phyloP scores from a whole-genome alignment of 768 basidiomycete species.

The Lactarius quietus region DNA sequence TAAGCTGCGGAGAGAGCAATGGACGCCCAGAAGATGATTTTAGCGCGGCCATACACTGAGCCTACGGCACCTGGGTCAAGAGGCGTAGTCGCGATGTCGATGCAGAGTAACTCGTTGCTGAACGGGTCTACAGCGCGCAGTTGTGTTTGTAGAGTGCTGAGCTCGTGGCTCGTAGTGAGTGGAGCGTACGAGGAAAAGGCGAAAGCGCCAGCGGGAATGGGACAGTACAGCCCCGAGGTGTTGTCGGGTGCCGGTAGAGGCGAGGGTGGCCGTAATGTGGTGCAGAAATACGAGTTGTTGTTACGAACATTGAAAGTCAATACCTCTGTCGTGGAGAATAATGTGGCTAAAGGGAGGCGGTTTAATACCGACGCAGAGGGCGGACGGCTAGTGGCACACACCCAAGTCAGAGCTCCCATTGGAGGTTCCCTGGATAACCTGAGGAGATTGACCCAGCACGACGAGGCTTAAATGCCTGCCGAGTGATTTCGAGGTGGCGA shows the following conservation, averaged over 20 bases:
- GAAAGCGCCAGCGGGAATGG: constrained; percentile 72
- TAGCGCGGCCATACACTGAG: constrained; percentile 62
- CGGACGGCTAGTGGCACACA: constrained; percentile 34
- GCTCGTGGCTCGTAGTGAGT: constrained; percentile 57
- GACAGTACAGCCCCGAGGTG: constrained; percentile 56
- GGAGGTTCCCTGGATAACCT: constrained; percentile 56
- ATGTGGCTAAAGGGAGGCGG: constrained; percentile 53
- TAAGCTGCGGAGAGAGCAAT: constrained; percentile 74
- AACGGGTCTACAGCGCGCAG: constrained; percentile 88
- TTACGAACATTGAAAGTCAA: constrained; percentile 73
- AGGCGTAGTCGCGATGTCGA: constrained; percentile 76
- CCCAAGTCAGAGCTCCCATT: constrained; percentile 63
- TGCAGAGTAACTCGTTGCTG: constrained; percentile 76
- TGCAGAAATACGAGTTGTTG: constrained; percentile 73
- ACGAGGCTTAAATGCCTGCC: constrained; percentile 63
- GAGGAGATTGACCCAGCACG: constrained; percentile 60
- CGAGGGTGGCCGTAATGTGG: constrained; percentile 72
- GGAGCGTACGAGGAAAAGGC: constrained; percentile 76
- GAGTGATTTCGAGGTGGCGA: constrained; percentile 43
- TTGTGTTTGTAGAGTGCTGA: constrained; percentile 82
- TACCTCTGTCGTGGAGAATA: constrained; percentile 79
- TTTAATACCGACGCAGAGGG: constrained; percentile 21
- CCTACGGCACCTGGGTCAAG: constrained; percentile 54
- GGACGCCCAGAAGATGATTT: constrained; percentile 67
- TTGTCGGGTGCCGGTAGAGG: constrained; percentile 47